Evolutionary conservation across 192 early-diverging fungal genomes (phyloP).

Genomic region (Coemansia sp.): DNA sequence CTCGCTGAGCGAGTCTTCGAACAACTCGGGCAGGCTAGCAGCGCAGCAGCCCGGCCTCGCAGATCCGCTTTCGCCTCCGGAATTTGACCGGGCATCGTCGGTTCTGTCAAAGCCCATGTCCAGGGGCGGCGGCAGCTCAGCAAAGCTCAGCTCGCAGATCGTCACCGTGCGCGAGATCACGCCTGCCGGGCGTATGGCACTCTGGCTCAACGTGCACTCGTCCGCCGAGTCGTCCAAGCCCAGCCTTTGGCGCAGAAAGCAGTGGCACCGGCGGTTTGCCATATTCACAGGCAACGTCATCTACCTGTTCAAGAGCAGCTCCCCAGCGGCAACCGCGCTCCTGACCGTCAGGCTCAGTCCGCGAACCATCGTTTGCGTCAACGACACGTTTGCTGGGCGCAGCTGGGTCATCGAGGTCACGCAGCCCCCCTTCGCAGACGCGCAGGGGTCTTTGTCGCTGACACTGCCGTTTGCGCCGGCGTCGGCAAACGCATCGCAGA

Average conservation of each 20-base stretch:
- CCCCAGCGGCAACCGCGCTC: conserved; percentile 37
- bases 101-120: conserved; percentile 19
- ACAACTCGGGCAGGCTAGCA: conserved; percentile 26
- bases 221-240: conserved; percentile 16
- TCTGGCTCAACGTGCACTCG: conserved; percentile 46
- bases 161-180: conserved; percentile 49
- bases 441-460: neutral
- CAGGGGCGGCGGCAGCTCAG: conserved; percentile 7
- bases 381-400: conserved; percentile 48
- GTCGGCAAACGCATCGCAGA: neutral
- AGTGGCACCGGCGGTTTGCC: conserved; percentile 51
- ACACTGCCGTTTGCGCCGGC: neutral
- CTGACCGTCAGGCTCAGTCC: conserved; percentile 26
- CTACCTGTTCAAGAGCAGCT: conserved; percentile 52
- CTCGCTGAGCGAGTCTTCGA: conserved; percentile 30
- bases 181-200: conserved; percentile 43
- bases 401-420: conserved; percentile 52
- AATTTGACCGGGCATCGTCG: conserved; percentile 17
- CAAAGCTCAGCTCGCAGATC: conserved; percentile 8
- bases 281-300: conserved; percentile 49
- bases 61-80: conserved; percentile 6
- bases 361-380: conserved; percentile 45
- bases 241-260: conserved; percentile 46
- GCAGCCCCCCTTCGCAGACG: conserved; percentile 12
- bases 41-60: conserved; percentile 3